A percentile compares a stretch with the other conserved stretches of the same genome.
Evolutionary conservation across 345 rosid species (phyloP).

Genomic region (Durio zibethinus): DNA sequence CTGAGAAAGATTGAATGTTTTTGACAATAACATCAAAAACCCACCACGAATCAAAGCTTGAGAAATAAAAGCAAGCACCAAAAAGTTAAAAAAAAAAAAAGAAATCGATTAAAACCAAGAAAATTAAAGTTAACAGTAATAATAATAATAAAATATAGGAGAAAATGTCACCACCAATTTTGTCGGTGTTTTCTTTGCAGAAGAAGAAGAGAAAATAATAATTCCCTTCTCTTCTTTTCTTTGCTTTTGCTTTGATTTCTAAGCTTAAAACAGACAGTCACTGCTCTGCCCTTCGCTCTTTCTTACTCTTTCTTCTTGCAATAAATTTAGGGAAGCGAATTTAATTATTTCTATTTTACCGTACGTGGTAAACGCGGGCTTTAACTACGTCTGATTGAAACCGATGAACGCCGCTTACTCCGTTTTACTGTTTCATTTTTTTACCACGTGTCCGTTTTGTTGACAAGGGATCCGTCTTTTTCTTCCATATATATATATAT

Average conservation of each 20-base stretch:
- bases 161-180: conserved; percentile 18
- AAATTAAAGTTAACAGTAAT: not conserved
- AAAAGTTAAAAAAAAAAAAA: not conserved
- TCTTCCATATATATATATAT: too few relatives aligned
- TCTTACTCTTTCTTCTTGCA: conserved; percentile 24
- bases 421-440: conserved; percentile 6
- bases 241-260: conserved; percentile 19
- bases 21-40: not conserved
- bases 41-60: not conserved
- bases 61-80: not conserved
- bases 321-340: conserved; percentile 40
- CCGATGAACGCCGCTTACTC: conserved; percentile 26
- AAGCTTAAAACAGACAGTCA: conserved; percentile 9
- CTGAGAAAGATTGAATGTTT: not conserved
- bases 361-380: conserved; percentile 32
- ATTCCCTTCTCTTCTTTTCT: conserved; percentile 12
- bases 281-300: not conserved
- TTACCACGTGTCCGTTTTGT: conserved; percentile 29
- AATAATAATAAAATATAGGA: not conserved
- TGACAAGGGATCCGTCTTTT: not conserved
- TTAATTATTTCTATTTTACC: conserved; percentile 42
- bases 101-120: not conserved
- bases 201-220: not conserved
- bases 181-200: conserved; percentile 22
- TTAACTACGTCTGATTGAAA: conserved; percentile 16